phyloP scores from a whole-genome alignment of 2,329 filamentous ascomycete species.

The Phialophora verrucosa region DNA sequence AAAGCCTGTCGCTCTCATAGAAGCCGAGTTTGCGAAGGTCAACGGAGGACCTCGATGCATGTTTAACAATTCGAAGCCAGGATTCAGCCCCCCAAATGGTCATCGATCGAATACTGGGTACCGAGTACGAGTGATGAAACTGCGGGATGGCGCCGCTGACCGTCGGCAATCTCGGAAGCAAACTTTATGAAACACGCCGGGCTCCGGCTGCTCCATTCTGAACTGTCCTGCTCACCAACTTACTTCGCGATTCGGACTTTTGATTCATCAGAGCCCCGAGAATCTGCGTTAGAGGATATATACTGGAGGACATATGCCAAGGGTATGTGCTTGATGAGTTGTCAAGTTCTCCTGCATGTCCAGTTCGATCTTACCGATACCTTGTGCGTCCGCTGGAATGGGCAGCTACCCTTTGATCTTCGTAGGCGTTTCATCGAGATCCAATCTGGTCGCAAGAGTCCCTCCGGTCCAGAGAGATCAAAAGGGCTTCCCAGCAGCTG shows the following conservation, averaged over 20 bases:
- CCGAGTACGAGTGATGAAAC: not conserved
- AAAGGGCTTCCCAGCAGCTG: not conserved
- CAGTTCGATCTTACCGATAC: not conserved
- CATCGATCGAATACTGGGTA: not conserved
- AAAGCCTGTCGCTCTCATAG: not conserved
- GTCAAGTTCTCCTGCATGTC: not conserved
- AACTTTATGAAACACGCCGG: not conserved
- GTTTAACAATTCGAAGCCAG: not conserved
- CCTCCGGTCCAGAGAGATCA: not conserved
- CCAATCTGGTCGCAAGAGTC: not conserved
- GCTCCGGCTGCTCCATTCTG: not conserved
- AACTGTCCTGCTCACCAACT: no score
- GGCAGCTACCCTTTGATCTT: not conserved
- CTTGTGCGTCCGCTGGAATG: not conserved
- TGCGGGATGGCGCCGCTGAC: not conserved
- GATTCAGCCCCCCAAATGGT: not conserved
- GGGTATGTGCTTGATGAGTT: not conserved
- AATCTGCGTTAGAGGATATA: not conserved
- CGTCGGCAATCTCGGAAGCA: not conserved
- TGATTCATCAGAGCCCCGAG: not conserved
- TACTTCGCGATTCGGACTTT: not conserved
- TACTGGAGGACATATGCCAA: not conserved
- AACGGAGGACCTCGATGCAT: not conserved
- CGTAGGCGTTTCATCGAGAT: not conserved
- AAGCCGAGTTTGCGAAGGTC: not conserved